phyloP scores from a whole-genome alignment of 148 eudicot species.

The Rhododendron ovatum region DNA sequence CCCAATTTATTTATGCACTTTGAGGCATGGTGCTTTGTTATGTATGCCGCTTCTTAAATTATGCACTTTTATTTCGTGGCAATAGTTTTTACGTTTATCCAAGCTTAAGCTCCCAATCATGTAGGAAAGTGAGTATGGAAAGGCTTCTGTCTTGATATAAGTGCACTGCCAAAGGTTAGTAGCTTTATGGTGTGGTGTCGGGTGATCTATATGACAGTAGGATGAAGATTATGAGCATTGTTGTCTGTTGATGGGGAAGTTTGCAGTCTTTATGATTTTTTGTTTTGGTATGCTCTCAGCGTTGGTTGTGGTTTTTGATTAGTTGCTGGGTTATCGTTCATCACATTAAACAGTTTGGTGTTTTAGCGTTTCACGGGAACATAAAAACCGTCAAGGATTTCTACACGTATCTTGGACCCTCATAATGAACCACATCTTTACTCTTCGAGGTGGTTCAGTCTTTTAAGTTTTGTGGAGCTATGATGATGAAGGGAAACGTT shows the following conservation, averaged over 20 bases:
- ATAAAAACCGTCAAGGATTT: background rate
- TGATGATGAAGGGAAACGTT: background rate
- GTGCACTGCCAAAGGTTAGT: background rate
- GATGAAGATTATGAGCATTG: background rate
- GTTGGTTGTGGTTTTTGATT: background rate
- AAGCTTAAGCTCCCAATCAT: background rate
- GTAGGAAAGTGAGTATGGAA: background rate
- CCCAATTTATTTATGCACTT: background rate
- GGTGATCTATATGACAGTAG: background rate
- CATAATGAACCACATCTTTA: background rate
- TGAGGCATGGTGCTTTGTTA: background rate
- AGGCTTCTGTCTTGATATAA: background rate
- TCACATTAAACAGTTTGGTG: background rate
- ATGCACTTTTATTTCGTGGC: background rate
- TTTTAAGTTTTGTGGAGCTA: background rate
- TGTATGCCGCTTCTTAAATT: background rate
- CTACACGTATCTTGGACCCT: background rate
- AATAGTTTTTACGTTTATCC: background rate
- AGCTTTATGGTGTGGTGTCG: background rate
- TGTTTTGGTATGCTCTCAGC: background rate
- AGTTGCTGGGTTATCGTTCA: background rate
- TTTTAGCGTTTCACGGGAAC: background rate
- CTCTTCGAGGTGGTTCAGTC: background rate
- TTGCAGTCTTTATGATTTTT: background rate
- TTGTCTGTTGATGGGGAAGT: background rate